A percentile compares a stretch with the other conserved stretches of the same genome.
These are phyloP conservation scores for Verbena officinalis DNA, from an alignment of 257 asterid genomes.

Conservation along the genomic window DNA sequence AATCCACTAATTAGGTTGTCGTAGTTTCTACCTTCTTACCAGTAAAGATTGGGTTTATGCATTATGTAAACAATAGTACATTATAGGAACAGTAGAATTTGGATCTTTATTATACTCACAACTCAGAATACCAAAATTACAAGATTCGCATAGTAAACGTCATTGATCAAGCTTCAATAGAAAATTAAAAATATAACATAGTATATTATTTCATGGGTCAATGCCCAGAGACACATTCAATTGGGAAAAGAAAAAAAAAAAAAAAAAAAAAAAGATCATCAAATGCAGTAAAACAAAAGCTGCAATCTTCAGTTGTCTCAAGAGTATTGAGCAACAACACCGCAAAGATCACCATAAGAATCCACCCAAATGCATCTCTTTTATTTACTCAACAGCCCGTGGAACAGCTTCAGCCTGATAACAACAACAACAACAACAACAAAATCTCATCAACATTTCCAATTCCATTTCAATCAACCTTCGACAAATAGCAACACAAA, in stretches of 20 bases:
- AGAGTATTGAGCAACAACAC: too few relatives aligned
- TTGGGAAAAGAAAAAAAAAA: too few relatives aligned
- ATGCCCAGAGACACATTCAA: neutral
- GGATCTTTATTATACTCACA: neutral
- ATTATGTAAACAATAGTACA: too few relatives aligned
- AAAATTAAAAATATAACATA: neutral
- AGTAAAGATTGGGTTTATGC: too few relatives aligned
- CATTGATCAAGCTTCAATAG: neutral
- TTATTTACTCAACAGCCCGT: slow-evolving; percentile 51
- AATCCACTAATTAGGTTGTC: too few relatives aligned
- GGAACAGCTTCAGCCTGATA: slow-evolving; percentile 75
- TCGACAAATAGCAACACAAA: too few relatives aligned
- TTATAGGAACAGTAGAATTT: neutral
- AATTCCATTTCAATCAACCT: neutral
- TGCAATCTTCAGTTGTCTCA: neutral
- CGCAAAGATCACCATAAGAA: neutral
- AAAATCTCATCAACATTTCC: neutral
- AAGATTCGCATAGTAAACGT: neutral
- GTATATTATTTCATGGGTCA: neutral
- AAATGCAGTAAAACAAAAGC: neutral
- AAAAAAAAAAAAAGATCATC: neutral
- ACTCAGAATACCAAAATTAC: neutral
- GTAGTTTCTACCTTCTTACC: too few relatives aligned
- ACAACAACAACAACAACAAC: too few relatives aligned
- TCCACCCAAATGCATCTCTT: neutral